Evolutionary conservation across 208 protist species (phyloP).

Genomic region (Leishmania mexicana): DNA sequence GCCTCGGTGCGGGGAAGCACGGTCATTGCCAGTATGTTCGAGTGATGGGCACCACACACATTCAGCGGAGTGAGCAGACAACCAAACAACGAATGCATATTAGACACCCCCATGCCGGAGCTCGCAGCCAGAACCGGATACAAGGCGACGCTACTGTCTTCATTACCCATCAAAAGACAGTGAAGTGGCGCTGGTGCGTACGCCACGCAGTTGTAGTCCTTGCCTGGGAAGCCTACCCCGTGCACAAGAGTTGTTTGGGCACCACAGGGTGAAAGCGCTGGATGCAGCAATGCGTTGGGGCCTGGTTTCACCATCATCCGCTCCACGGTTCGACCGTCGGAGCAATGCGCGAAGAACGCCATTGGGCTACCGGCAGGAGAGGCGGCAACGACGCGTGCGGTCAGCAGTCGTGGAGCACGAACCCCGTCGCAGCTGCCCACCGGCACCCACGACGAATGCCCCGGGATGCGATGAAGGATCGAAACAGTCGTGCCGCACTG

Average conservation of each 20-base stretch:
- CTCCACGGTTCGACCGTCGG: slow-evolving; percentile 43
- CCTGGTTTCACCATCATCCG: background rate
- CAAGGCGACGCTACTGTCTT: slow-evolving; percentile 64
- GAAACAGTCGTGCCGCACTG: slow-evolving; percentile 57
- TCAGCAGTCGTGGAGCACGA: slow-evolving; percentile 59
- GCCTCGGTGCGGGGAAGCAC: slow-evolving; percentile 16
- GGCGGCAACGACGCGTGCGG: slow-evolving; percentile 12
- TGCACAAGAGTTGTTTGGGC: slow-evolving; percentile 31
- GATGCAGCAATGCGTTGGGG: background rate
- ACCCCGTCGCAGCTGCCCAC: slow-evolving; percentile 49
- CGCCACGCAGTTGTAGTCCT: slow-evolving; percentile 71
- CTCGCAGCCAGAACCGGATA: slow-evolving; percentile 4
- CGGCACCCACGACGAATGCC: slow-evolving; percentile 35
- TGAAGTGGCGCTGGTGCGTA: slow-evolving; percentile 33
- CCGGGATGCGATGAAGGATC: slow-evolving; percentile 33
- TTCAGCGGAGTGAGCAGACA: slow-evolving; percentile 17
- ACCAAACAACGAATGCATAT: slow-evolving; percentile 15
- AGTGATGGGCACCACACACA: slow-evolving; percentile 67
- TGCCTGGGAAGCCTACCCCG: slow-evolving; percentile 44
- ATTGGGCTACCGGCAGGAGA: background rate
- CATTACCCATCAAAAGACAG: slow-evolving; percentile 57
- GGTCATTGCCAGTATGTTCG: slow-evolving; percentile 71
- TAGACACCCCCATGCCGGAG: background rate
- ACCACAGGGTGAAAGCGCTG: background rate
- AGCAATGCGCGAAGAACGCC: slow-evolving; percentile 65